phyloP scores from a whole-genome alignment of 805 yeast genomes.

The Saccharomycopsis olivae region DNA sequence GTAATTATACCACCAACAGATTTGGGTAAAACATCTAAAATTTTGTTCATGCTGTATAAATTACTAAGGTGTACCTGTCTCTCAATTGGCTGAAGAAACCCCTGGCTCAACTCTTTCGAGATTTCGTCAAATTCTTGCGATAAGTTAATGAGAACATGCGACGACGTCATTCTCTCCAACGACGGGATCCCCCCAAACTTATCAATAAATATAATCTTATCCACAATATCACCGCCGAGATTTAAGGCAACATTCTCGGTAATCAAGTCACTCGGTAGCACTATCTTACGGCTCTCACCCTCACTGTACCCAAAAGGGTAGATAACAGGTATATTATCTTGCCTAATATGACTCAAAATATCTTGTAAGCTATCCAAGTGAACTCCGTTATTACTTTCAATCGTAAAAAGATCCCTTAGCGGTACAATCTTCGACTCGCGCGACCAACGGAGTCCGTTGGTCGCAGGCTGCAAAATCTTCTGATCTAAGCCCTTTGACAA shows the following conservation, averaged over 20 bases:
- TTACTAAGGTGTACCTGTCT: slow-evolving; percentile 55
- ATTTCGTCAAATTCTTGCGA: slow-evolving; percentile 71
- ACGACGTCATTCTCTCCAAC: slow-evolving; percentile 62
- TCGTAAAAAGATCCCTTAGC: slow-evolving; percentile 12
- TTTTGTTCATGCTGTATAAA: slow-evolving; percentile 49
- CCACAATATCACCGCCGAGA: slow-evolving; percentile 33
- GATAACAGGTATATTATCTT: slow-evolving; percentile 45
- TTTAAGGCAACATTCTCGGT: slow-evolving; percentile 33
- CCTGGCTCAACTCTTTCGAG: slow-evolving; percentile 49
- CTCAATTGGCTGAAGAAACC: slow-evolving; percentile 35
- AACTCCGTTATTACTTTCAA: slow-evolving; percentile 7
- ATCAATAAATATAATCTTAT: slow-evolving; percentile 73
- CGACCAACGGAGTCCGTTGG: too few relatives aligned
- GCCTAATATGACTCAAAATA: slow-evolving; percentile 28
- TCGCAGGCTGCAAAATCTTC: too few relatives aligned
- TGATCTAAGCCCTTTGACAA: too few relatives aligned
- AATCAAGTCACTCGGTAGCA: slow-evolving; percentile 20
- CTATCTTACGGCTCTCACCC: slow-evolving; percentile 23
- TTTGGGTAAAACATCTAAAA: slow-evolving; percentile 39
- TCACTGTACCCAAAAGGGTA: slow-evolving; percentile 44
- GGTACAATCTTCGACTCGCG: too few relatives aligned
- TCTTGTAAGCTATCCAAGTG: slow-evolving; percentile 7
- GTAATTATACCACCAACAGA: slow-evolving; percentile 79
- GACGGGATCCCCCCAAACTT: slow-evolving; percentile 88
- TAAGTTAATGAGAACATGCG: slow-evolving; percentile 82